Percentiles rank a stretch among this genome's conserved stretches.
phyloP scores from a whole-genome alignment of 2,329 filamentous ascomycete genomes.

The Penicillium polonicum region DNA sequence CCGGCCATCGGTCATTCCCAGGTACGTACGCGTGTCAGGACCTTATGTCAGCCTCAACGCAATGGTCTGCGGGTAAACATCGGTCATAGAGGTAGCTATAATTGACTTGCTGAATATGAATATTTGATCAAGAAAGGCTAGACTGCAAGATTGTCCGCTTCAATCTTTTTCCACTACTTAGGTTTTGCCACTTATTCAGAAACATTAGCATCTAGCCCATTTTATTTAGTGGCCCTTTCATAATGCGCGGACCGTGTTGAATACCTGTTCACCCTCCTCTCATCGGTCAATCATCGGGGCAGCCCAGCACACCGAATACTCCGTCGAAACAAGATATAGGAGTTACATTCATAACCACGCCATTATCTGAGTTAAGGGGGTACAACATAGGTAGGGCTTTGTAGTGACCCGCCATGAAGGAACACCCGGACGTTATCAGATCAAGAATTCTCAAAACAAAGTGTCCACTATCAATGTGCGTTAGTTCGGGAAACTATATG shows the following conservation, averaged over 20 bases:
- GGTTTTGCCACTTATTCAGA: neutral
- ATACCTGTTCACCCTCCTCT: no score
- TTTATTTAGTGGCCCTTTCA: neutral
- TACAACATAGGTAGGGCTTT: neutral
- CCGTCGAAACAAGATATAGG: no score
- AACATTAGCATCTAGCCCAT: neutral
- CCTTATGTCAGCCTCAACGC: neutral
- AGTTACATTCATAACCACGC: neutral
- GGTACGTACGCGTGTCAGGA: neutral
- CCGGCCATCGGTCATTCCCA: neutral
- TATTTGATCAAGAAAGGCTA: neutral
- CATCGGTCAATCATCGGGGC: no score
- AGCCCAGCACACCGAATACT: no score
- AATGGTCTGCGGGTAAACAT: neutral
- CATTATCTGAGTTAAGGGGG: neutral
- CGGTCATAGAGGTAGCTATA: neutral
- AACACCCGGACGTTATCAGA: neutral
- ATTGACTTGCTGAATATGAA: neutral
- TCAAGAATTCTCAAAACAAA: neutral
- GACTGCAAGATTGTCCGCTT: neutral
- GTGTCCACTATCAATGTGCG: neutral
- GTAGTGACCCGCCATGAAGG: neutral
- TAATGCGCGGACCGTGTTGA: no score
- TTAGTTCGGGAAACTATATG: no score
- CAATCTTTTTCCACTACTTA: neutral